phyloP scores from a whole-genome alignment of 257 asterid species.

The Scutellaria barbata region DNA sequence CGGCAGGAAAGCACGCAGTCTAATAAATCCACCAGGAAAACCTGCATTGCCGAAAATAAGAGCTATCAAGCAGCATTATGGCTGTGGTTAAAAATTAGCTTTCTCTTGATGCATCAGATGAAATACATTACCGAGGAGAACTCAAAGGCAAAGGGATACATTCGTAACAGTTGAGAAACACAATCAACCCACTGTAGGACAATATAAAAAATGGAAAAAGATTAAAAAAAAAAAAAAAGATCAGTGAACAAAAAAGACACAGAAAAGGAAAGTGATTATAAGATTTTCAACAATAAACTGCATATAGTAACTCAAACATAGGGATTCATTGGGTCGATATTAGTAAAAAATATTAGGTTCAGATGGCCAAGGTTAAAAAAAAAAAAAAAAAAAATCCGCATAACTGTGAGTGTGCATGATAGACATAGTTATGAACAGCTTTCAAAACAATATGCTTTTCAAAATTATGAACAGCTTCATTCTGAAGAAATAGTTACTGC shows the following conservation, averaged over 20 bases:
- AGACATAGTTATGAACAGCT: no score
- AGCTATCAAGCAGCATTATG: slow-evolving; percentile 29
- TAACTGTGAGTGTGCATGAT: slow-evolving; percentile 4
- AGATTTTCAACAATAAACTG: slow-evolving; percentile 20
- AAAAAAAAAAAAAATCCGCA: slow-evolving; percentile 14
- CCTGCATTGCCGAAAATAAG: slow-evolving; percentile 53
- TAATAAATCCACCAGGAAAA: slow-evolving; percentile 84
- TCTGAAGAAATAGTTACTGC: slow-evolving; percentile 18
- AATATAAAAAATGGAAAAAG: slow-evolving; percentile 28
- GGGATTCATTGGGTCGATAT: slow-evolving; percentile 19
- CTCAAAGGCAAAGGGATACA: slow-evolving; percentile 95
- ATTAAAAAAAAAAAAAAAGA: slow-evolving; percentile 24
- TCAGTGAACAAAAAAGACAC: slow-evolving; percentile 19
- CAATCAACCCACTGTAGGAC: slow-evolving; percentile 92
- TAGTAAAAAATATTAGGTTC: background rate
- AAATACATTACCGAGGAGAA: slow-evolving; percentile 84
- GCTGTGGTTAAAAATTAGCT: slow-evolving; percentile 25
- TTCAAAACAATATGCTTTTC: slow-evolving; percentile 13
- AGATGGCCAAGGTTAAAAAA: background rate
- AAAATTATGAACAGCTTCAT: slow-evolving; percentile 15
- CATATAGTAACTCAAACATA: slow-evolving; percentile 12
- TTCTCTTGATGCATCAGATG: slow-evolving; percentile 29
- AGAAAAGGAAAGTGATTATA: background rate
- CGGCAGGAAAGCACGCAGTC: slow-evolving; percentile 89
- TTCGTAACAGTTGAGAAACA: slow-evolving; percentile 82